Evolutionary conservation across 2,329 filamentous ascomycete genomes (phyloP).

Genomic region (Harringtonia aguacate): DNA sequence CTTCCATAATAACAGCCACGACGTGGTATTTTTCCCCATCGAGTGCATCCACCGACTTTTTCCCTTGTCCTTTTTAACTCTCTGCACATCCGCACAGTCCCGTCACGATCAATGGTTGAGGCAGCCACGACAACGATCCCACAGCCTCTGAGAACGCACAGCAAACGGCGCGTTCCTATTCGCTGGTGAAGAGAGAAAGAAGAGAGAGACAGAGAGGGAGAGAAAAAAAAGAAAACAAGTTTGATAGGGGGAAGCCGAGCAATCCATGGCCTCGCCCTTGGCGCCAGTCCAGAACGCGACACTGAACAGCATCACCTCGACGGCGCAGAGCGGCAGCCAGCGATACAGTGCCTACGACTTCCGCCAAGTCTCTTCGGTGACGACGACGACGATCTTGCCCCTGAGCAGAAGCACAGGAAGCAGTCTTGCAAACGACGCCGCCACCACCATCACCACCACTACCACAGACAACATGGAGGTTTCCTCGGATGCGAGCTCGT

Average conservation of each 20-base stretch:
- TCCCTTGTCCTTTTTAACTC: slow-evolving; percentile 1
- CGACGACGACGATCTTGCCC: neutral
- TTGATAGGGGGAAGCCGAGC: neutral
- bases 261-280: slow-evolving; percentile 28
- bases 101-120: too few relatives aligned
- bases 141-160: neutral
- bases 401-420: too few relatives aligned
- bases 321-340: slow-evolving; percentile 17
- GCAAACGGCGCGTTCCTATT: too few relatives aligned
- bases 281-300: slow-evolving; percentile 25
- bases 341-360: slow-evolving; percentile 23
- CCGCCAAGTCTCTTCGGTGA: slow-evolving; percentile 12
- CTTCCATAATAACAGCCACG: neutral
- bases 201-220: too few relatives aligned
- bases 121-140: too few relatives aligned
- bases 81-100: neutral
- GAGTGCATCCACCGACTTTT: slow-evolving; percentile 2
- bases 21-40: neutral
- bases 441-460: too few relatives aligned
- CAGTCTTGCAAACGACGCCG: too few relatives aligned
- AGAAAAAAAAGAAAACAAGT: slow-evolving; percentile 5
- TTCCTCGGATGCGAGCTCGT: slow-evolving; percentile 15
- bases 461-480: neutral
- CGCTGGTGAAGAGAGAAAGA: too few relatives aligned
- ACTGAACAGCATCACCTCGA: slow-evolving; percentile 24